Base-by-base conservation (phyloP, 73 alveolate genomes). In the Effrenium voratum region DNA sequence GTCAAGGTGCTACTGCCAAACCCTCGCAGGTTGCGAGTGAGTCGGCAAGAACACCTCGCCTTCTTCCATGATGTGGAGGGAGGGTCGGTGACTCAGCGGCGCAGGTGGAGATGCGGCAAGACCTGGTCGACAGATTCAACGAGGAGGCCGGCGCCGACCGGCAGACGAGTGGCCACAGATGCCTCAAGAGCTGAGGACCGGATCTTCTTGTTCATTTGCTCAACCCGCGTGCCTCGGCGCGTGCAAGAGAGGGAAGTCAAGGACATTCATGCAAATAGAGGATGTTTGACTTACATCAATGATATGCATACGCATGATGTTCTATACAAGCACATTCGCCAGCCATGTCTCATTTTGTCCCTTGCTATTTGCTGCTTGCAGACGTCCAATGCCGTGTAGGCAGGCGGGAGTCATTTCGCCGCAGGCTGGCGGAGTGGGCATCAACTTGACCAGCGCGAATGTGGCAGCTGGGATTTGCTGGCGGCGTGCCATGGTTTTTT, bases 381-480 rank as follows among this genome's bases (percentile, higher is more conserved):
- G n/a, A n/a, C n/a, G n/a, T n/a, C n/a, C n/a, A n/a, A n/a, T n/a
- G n/a, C 13, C 28, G 82, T 70, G n/a, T 30, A 19, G 40, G 82
- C 24, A 15, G 82, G 22, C 40, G 40, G 22, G 40, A 12, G 1
- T 70, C n/a, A 70, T 70, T 41, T 5, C 44, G 40, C 22, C 57
- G 19, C 28, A 91, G 90, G 88, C 99, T 66, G 99, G 99, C 45
- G 99, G 99, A 32, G 99, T 99, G 44, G 99, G 99, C 40, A 99
- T 99, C 86, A 99, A 99, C 99, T 99, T 99, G 82, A 99, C 99
- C 24, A 99, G 99, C 22, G 99, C 99, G 5, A 99, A 99, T 98
- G 99, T 50, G 47, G 95, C 70, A 8, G 5, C 85, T 2, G 45
- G 63, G 59, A 16, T 4, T 44, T 30, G 52, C 49, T 28, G 30